Conservation (phyloP, 139 green algal species). For the Haematococcus lacustris region DNA sequence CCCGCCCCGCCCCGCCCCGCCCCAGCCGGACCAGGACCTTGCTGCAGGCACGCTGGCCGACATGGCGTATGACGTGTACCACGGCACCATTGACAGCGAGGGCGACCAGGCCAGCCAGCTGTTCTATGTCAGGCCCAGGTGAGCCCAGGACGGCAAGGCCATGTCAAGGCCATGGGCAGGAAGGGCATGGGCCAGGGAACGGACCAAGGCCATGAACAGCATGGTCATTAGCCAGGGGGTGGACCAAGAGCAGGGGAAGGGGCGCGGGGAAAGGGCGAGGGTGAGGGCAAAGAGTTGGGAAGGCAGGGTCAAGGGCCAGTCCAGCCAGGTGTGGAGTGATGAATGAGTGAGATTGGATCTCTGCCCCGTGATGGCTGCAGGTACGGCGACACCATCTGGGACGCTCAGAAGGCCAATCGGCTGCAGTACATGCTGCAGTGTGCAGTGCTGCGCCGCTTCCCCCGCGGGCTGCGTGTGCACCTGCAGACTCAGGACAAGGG, state of each 20-base stretch:
- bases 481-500: conserved; percentile 19
- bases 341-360: too few species aligned
- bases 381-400: conserved; percentile 43
- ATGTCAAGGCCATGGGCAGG: neutral
- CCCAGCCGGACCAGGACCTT: too few species aligned
- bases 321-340: too few species aligned
- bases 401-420: conserved; percentile 47
- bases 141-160: neutral
- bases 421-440: conserved; percentile 68
- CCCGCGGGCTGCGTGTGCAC: conserved; percentile 69
- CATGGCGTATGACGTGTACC: conserved; percentile 89
- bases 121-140: conserved; percentile 52
- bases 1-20: too few species aligned
- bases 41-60: conserved; percentile 39
- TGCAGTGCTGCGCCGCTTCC: conserved; percentile 72
- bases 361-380: conserved; percentile 22
- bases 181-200: neutral
- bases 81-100: conserved; percentile 82
- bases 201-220: too few species aligned
- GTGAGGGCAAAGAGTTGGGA: too few species aligned
- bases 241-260: too few species aligned
- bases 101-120: conserved; percentile 54
- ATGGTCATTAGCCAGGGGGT: too few species aligned
- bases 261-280: too few species aligned
- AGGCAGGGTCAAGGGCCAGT: too few species aligned